Conservation (phyloP, 805 yeast species). For the Torulaspora gathmanii region DNA sequence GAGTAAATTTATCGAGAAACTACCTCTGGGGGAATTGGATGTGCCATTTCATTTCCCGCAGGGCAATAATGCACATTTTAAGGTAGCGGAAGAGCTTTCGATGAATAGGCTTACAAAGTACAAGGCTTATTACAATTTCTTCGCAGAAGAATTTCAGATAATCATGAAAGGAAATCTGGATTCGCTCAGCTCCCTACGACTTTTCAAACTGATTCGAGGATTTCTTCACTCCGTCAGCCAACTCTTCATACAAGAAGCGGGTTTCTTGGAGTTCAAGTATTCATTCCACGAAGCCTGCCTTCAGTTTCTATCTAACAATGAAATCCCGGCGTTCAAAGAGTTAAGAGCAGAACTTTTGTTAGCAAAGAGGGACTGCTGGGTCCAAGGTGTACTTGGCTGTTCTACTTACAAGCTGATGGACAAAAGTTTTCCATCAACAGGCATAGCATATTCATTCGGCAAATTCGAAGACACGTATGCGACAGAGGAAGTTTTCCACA, state of each 20-base stretch:
- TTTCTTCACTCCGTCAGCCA: conserved; percentile 17
- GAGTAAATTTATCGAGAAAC: conserved; percentile 2
- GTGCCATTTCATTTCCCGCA: conserved; percentile 18
- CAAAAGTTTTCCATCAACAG: conserved; percentile 11
- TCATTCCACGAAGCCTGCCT: conserved; percentile 18
- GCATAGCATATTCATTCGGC: conserved; percentile 13
- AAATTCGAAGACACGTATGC: conserved; percentile 15
- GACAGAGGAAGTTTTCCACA: conserved; percentile 24
- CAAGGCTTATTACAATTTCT: conserved; percentile 22
- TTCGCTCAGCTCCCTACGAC: conserved; percentile 8
- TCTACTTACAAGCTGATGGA: conserved; percentile 16
- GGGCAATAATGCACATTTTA: not conserved
- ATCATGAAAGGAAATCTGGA: conserved; percentile 13
- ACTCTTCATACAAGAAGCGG: conserved; percentile 12
- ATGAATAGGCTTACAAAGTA: conserved; percentile 21
- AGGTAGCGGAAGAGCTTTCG: conserved; percentile 15
- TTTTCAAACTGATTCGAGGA: conserved; percentile 14
- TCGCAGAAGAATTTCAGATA: conserved; percentile 23
- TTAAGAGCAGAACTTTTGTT: conserved; percentile 41
- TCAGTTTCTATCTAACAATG: conserved; percentile 6
- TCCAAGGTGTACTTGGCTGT: conserved; percentile 23
- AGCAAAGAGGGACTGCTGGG: conserved; percentile 39
- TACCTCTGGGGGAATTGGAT: conserved; percentile 23
- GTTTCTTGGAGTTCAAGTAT: conserved; percentile 24
- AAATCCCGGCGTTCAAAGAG: conserved; percentile 17